These are phyloP conservation scores for Cairneyella variabilis DNA, from an alignment of 495 filamentous ascomycete genomes.

Conservation along the genomic window DNA sequence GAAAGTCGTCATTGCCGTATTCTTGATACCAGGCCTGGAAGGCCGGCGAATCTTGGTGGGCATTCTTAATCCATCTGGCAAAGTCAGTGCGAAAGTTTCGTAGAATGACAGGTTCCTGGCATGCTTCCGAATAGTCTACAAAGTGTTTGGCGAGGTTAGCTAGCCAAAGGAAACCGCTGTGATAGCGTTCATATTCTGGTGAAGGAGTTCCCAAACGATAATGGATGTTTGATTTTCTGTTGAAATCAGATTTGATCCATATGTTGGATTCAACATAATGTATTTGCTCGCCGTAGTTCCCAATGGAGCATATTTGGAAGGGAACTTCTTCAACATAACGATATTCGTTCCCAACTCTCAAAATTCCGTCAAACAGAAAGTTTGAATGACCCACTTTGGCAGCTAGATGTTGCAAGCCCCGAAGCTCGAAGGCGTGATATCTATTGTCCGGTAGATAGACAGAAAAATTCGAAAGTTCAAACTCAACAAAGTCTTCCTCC, in stretches of 20 bases:
- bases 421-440: constrained; percentile 41
- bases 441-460: constrained; percentile 23
- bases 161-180: constrained; percentile 61
- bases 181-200: constrained; percentile 53
- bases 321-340: constrained; percentile 50
- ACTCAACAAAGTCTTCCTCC: constrained; percentile 8
- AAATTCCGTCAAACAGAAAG: constrained; percentile 57
- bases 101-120: constrained; percentile 38
- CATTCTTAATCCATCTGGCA: constrained; percentile 42
- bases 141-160: constrained; percentile 64
- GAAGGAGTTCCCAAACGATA: constrained; percentile 56
- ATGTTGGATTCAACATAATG: constrained; percentile 47
- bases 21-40: constrained; percentile 48
- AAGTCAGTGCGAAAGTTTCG: constrained; percentile 52
- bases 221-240: constrained; percentile 43
- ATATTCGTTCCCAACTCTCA: constrained; percentile 37
- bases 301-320: constrained; percentile 57
- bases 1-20: constrained; percentile 47
- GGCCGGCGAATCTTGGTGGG: constrained; percentile 31
- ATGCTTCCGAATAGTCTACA: constrained; percentile 51
- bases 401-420: constrained; percentile 46
- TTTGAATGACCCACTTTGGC: constrained; percentile 22
- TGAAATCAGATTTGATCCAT: constrained; percentile 54
- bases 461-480: constrained; percentile 8
- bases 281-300: constrained; percentile 53